These are phyloP conservation scores for Penicillium frequentans DNA, from an alignment of 2,329 filamentous ascomycete genomes.

Conservation along the genomic window DNA sequence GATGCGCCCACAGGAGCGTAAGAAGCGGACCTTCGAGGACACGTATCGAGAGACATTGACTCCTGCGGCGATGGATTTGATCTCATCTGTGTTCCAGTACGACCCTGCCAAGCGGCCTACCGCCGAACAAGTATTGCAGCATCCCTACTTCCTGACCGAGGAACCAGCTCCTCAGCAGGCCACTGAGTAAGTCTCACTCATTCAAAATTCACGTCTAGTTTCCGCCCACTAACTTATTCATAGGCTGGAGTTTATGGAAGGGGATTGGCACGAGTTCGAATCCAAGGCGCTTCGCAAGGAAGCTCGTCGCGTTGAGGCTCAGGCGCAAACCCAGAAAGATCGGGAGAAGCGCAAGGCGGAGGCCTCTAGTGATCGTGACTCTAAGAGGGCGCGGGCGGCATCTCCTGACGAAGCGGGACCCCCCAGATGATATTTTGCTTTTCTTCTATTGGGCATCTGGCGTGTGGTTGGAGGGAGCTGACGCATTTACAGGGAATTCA, in stretches of 20 bases:
- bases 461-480: not conserved
- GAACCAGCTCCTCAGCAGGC: conserved; percentile 75
- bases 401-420: not conserved
- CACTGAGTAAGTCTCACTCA: conserved; percentile 65
- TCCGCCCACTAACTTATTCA: conserved; percentile 2
- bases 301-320: conserved; percentile 48
- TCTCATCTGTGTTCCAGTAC: conserved; percentile 82
- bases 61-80: conserved; percentile 76
- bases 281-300: conserved; percentile 92
- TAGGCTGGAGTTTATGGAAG: conserved; percentile 75
- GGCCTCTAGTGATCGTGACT: conserved; percentile 40
- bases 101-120: conserved; percentile 82
- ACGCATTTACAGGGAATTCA: conserved; percentile 1
- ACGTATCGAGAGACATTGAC: conserved; percentile 78
- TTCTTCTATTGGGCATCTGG: not conserved
- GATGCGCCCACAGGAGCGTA: conserved; percentile 72
- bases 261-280: conserved; percentile 99
- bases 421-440: not conserved
- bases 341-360: conserved; percentile 49
- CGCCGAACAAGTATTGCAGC: conserved; percentile 78
- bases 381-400: conserved; percentile 37
- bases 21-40: conserved; percentile 74
- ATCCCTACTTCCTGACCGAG: conserved; percentile 85
- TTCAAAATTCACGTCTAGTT: not conserved
- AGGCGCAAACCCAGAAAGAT: conserved; percentile 47